These are phyloP conservation scores for Amaranthus hypochondriacus DNA, from an alignment of 148 eudicot genomes.

Conservation along the genomic window DNA sequence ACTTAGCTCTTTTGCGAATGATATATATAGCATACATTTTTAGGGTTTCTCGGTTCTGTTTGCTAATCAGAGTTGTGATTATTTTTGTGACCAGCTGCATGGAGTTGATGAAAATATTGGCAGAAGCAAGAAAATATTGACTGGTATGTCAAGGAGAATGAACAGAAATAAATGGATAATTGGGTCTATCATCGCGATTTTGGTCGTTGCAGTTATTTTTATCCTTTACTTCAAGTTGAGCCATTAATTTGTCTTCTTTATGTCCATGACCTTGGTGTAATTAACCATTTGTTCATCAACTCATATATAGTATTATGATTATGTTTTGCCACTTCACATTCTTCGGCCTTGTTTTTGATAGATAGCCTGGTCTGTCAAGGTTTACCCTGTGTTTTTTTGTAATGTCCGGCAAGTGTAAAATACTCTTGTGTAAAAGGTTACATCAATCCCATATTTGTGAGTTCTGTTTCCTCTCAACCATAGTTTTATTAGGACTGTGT, in stretches of 20 bases:
- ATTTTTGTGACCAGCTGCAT: conserved; percentile 43
- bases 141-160: conserved; percentile 61
- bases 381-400: not conserved
- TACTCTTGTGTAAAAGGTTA: not conserved
- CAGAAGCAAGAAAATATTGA: conserved; percentile 53
- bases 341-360: conserved; percentile 14
- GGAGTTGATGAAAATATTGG: conserved; percentile 67
- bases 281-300: conserved; percentile 14
- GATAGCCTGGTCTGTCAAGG: conserved; percentile 19
- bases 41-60: not conserved
- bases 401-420: not conserved
- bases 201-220: conserved; percentile 44
- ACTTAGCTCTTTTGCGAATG: not conserved
- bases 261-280: conserved; percentile 18
- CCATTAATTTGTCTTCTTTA: conserved; percentile 17
- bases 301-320: not conserved
- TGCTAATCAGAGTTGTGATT: not conserved
- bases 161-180: conserved; percentile 56
- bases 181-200: conserved; percentile 37
- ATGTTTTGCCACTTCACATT: conserved; percentile 1
- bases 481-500: too few relatives aligned
- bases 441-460: not conserved
- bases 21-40: not conserved
- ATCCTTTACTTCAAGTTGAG: conserved; percentile 55
- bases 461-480: not conserved